A percentile compares a stretch with the other conserved stretches of the same genome.
These are phyloP conservation scores for Scedosporium aurantiacum DNA, from an alignment of 2,329 filamentous ascomycete species.

Conservation along the genomic window DNA sequence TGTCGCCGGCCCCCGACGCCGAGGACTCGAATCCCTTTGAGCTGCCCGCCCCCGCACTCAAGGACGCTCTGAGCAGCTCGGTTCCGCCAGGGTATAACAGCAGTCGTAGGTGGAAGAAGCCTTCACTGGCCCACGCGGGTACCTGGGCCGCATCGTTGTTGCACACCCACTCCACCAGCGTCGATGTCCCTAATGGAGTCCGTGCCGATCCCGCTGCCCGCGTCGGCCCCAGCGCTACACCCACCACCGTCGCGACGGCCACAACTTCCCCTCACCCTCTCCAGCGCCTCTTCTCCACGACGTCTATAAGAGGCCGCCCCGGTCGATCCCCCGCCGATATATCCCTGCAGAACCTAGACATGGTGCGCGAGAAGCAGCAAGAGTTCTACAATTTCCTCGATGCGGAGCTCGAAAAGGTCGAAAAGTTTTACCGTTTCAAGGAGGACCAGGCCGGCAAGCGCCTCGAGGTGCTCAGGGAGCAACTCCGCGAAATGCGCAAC, in stretches of 20 bases:
- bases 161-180: neutral
- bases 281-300: conserved; percentile 23
- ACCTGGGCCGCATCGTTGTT: neutral
- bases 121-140: neutral
- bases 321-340: conserved; percentile 28
- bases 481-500: conserved; percentile 89
- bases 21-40: conserved; percentile 28
- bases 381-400: conserved; percentile 86
- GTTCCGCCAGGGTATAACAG: neutral
- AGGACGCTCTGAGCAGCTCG: conserved; percentile 9
- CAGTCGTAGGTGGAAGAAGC: neutral
- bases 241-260: neutral
- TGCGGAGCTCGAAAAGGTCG: conserved; percentile 78
- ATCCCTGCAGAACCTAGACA: conserved; percentile 36
- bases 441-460: conserved; percentile 74
- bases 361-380: conserved; percentile 62
- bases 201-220: neutral
- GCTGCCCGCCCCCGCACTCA: conserved; percentile 43
- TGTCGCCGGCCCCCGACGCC: conserved; percentile 13
- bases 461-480: conserved; percentile 60
- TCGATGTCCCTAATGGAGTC: neutral
- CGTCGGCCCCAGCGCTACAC: neutral
- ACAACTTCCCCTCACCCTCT: conserved; percentile 18
- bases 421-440: conserved; percentile 78
- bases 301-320: conserved; percentile 14